These are phyloP conservation scores for Alternaria rosae DNA, from an alignment of 2,329 filamentous ascomycete genomes.

Conservation along the genomic window DNA sequence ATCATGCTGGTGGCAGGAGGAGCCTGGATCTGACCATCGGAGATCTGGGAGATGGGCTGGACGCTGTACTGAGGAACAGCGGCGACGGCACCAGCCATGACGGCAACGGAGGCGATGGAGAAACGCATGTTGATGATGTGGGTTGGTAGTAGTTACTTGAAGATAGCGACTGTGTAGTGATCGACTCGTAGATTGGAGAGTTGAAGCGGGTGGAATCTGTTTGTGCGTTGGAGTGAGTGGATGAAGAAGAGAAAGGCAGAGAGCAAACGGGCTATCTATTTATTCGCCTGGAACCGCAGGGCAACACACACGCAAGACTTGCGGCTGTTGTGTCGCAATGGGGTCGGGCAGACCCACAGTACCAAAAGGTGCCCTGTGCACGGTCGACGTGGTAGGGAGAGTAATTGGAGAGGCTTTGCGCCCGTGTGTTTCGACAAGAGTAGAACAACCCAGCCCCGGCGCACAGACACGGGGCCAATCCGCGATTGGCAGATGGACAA, in stretches of 20 bases:
- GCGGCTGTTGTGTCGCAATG: slow-evolving; percentile 17
- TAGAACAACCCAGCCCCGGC: slow-evolving; percentile 7
- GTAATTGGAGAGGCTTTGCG: slow-evolving; percentile 12
- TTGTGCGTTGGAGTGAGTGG: slow-evolving; percentile 8
- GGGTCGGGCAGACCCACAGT: not conserved
- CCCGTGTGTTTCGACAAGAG: slow-evolving; percentile 18
- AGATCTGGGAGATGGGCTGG: slow-evolving; percentile 48
- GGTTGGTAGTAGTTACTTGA: slow-evolving; percentile 13
- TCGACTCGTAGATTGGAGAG: slow-evolving; percentile 19
- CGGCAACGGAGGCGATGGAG: slow-evolving; percentile 35
- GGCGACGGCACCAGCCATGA: slow-evolving; percentile 39
- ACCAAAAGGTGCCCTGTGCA: slow-evolving; percentile 5
- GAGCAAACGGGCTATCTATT: slow-evolving; percentile 15
- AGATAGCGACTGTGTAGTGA: slow-evolving; percentile 20
- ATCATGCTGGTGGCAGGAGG: slow-evolving; percentile 28
- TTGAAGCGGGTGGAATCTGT: slow-evolving; percentile 7
- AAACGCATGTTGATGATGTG: slow-evolving; percentile 43
- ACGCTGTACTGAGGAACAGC: slow-evolving; percentile 36
- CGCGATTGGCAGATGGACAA: slow-evolving; percentile 20
- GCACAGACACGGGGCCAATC: slow-evolving; percentile 13
- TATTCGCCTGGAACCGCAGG: slow-evolving; percentile 15
- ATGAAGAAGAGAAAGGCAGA: slow-evolving; percentile 13
- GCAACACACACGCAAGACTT: slow-evolving; percentile 4
- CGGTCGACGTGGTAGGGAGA: not conserved
- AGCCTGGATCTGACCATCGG: slow-evolving; percentile 50